Base-by-base conservation (phyloP, 2,329 filamentous ascomycete species). In the Aaosphaeria pasadenensis region DNA sequence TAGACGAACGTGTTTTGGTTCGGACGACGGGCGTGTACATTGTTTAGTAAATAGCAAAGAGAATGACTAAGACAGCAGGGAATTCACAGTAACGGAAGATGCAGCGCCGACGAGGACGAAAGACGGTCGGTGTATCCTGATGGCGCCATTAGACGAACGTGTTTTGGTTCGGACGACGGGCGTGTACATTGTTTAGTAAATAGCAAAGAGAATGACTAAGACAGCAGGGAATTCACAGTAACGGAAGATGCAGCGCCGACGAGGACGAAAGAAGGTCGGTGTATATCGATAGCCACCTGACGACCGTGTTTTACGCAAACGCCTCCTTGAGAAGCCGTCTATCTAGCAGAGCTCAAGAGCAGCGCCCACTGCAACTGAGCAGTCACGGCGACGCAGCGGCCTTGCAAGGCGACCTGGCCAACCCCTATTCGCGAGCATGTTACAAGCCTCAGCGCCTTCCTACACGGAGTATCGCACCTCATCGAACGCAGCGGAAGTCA, bases 371-470 rank as follows among this genome's bases (percentile, higher is more conserved):
- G 39, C 39, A 7, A 47, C 45, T 42, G 39, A 13, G 45, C 35
- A 42, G 45, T 24, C 28, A 47, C 43, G 39, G 39, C 45, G 6
- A 17, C 45, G 29, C 39, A 47, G 40, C 40, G 24, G 45, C 39
- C 30, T 47, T 31, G 40, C n/a, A 29, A 29, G 45, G n/a, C 33
- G 31, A 47, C 30, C 13, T 47, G 45, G 45, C 45, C 13, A 42
- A 38, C 45, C 45, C 45, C 39, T 41, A 47, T 47, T 30, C 39
- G 39, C 51, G 46, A 53, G 47, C 53, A 54, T 42, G 51, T 47
- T 52, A 51, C 47, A 51, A 47, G 53, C 46, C 44, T 56, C 45
- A 56, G 54, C 51, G 47, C 54, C 17, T 57, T 49, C 43, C 50
- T 57, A 54, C 41, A 57, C n/a, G n/a, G n/a, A 35, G 32, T 35